Conservation (phyloP, 208 protist species). For the Borovskyia barvae region DNA sequence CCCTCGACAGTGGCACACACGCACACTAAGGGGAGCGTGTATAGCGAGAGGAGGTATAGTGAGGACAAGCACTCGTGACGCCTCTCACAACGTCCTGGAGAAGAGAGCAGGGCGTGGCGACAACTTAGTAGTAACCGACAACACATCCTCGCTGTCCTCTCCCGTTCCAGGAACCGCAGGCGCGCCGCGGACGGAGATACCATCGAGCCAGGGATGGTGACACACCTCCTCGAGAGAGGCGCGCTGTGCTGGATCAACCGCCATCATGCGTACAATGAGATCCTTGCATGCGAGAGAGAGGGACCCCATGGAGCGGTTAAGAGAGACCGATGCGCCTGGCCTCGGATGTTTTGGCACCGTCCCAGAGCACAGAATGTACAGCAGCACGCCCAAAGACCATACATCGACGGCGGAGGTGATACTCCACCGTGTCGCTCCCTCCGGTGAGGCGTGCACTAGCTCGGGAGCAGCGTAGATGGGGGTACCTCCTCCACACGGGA, state of each 20-base stretch:
- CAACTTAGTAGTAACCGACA: conserved; percentile 24
- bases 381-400: conserved; percentile 73
- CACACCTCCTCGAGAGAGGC: conserved; percentile 29
- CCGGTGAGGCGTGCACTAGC: conserved; percentile 6
- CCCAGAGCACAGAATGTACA: conserved; percentile 80
- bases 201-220: conserved; percentile 47
- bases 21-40: no score
- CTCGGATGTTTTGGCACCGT: conserved; percentile 34
- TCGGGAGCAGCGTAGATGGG: conserved; percentile 74
- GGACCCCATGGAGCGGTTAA: conserved; percentile 32
- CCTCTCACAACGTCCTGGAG: background rate
- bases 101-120: conserved; percentile 23
- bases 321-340: conserved; percentile 2
- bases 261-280: conserved; percentile 45
- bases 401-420: conserved; percentile 48
- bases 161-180: background rate
- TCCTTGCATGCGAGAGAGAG: conserved; percentile 40
- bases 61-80: no score
- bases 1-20: no score
- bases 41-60: no score
- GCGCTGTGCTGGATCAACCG: conserved; percentile 27
- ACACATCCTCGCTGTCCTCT: conserved; percentile 14
- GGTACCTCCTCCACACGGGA: conserved; percentile 46
- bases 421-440: background rate
- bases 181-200: conserved; percentile 15